phyloP scores from a whole-genome alignment of 257 asterid species.

The Solanum paucissectum region DNA sequence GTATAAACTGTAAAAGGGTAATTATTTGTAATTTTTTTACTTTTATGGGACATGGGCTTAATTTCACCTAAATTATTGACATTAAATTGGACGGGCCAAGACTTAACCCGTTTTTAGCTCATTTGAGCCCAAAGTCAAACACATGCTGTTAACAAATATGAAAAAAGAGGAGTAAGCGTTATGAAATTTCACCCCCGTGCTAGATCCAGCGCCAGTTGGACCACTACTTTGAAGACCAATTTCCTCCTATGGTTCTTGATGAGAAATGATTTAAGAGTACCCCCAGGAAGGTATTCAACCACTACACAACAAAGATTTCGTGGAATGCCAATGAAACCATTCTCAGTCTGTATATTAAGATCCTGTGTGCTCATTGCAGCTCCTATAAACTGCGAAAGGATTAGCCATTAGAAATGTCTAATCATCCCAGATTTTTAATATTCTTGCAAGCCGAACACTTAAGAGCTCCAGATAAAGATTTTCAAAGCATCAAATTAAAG shows the following conservation, averaged over 20 bases:
- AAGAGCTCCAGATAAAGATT: not conserved
- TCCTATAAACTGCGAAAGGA: slow-evolving; percentile 57
- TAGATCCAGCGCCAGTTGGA: slow-evolving; percentile 69
- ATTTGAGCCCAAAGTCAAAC: not conserved
- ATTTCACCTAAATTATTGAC: too few species aligned
- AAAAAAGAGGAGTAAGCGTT: not conserved
- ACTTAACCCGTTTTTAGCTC: too few species aligned
- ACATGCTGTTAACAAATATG: not conserved
- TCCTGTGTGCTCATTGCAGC: slow-evolving; percentile 61
- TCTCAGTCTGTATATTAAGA: slow-evolving; percentile 47
- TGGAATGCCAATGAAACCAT: slow-evolving; percentile 53
- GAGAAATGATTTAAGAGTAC: slow-evolving; percentile 63
- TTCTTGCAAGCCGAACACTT: not conserved
- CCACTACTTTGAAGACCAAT: slow-evolving; percentile 69
- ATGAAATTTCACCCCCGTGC: slow-evolving; percentile 56
- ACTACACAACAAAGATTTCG: slow-evolving; percentile 57
- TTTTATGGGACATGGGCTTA: too few species aligned
- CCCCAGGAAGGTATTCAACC: slow-evolving; percentile 78
- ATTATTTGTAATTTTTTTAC: too few species aligned
- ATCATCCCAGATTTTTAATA: not conserved
- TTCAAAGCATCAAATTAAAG: not conserved
- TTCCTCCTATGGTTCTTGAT: slow-evolving; percentile 61
- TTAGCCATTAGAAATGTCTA: not conserved
- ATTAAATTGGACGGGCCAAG: too few species aligned
- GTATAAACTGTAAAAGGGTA: too few species aligned